These are phyloP conservation scores for Aureobasidium sp. DNA, from an alignment of 2,329 filamentous ascomycete genomes.

Conservation along the genomic window DNA sequence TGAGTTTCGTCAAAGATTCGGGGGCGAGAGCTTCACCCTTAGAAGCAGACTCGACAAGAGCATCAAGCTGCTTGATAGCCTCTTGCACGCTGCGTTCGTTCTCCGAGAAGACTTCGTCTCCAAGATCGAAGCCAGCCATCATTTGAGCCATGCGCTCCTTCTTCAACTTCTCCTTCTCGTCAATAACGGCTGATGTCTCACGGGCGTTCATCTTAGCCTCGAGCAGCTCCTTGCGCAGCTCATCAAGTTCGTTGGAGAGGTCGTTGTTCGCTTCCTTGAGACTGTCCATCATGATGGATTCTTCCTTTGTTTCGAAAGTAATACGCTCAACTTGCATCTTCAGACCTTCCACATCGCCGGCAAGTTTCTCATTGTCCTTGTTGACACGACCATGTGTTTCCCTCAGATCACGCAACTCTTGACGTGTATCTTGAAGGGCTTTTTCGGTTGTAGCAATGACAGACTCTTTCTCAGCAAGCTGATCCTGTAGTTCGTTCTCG, in stretches of 20 bases:
- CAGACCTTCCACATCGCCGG: constrained; percentile 79
- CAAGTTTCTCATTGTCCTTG: constrained; percentile 84
- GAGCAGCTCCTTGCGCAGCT: constrained; percentile 89
- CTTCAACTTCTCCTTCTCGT: constrained; percentile 98
- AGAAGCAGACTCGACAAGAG: constrained; percentile 65
- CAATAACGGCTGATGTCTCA: constrained; percentile 78
- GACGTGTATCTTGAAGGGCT: constrained; percentile 69
- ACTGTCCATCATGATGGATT: constrained; percentile 93
- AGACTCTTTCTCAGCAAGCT: constrained; percentile 86
- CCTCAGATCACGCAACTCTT: constrained; percentile 77
- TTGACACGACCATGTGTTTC: constrained; percentile 75
- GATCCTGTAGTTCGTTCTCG: constrained; percentile 95
- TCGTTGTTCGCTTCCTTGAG: constrained; percentile 93
- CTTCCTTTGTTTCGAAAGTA: constrained; percentile 92
- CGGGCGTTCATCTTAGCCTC: constrained; percentile 96
- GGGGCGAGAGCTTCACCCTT: constrained; percentile 60
- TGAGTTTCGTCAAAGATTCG: constrained; percentile 70
- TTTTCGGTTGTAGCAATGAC: constrained; percentile 72
- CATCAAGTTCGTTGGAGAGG: constrained; percentile 83
- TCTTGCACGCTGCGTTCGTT: constrained; percentile 80
- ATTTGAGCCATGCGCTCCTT: constrained; percentile 99
- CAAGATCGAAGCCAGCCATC: constrained; percentile 98
- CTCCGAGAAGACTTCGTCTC: constrained; percentile 84
- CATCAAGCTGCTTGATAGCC: constrained; percentile 75
- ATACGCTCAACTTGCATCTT: constrained; percentile 96